A percentile compares a stretch with the other conserved stretches of the same genome.
Evolutionary conservation across 2,329 filamentous ascomycete genomes (phyloP).

Genomic region (Fonsecaea monophora): DNA sequence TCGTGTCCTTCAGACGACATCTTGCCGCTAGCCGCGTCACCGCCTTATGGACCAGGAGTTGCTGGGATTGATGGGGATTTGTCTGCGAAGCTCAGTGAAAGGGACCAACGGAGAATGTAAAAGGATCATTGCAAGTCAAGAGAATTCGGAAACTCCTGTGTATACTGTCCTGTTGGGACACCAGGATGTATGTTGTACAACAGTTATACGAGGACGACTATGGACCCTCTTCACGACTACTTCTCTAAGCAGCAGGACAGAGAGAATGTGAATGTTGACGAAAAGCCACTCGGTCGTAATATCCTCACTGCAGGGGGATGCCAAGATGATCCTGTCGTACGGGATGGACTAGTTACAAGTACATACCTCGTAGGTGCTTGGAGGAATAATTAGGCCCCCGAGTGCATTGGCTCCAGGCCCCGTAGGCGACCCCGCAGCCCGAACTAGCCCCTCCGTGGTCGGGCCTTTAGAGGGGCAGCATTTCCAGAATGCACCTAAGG

Average conservation of each 20-base stretch:
- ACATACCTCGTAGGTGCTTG: too few relatives aligned
- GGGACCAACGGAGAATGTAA: not conserved
- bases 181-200: not conserved
- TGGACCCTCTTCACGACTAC: not conserved
- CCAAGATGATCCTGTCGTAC: too few relatives aligned
- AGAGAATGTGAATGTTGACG: not conserved
- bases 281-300: too few relatives aligned
- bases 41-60: not conserved
- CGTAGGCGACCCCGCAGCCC: too few relatives aligned
- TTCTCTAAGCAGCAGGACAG: not conserved
- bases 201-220: not conserved
- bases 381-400: too few relatives aligned
- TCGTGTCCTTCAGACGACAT: not conserved
- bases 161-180: not conserved
- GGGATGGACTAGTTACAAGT: too few relatives aligned
- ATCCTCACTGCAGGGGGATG: too few relatives aligned
- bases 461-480: too few relatives aligned
- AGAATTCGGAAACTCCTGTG: not conserved
- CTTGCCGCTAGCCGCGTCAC: not conserved
- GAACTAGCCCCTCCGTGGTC: too few relatives aligned
- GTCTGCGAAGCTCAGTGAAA: not conserved
- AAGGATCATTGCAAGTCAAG: not conserved
- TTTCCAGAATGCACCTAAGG: too few relatives aligned
- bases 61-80: not conserved
- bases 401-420: too few relatives aligned